These are phyloP conservation scores for Pseudogymnoascus sp. DNA, from an alignment of 2,329 filamentous ascomycete genomes.

Conservation along the genomic window DNA sequence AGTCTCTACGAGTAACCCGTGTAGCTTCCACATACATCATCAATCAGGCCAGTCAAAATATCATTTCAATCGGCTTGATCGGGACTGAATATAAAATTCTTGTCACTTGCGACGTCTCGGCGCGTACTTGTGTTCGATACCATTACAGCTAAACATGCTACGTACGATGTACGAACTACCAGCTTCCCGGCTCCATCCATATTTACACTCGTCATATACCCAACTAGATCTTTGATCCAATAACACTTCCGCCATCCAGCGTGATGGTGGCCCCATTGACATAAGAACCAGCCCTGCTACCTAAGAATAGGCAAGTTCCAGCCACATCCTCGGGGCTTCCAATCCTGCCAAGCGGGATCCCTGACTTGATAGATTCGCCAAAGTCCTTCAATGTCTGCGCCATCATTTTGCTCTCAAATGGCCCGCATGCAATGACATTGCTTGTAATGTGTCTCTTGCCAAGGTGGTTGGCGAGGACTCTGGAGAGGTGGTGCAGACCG, in stretches of 20 bases:
- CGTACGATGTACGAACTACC: not conserved
- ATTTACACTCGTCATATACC: not conserved
- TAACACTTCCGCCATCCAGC: slow-evolving; percentile 48
- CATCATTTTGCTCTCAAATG: slow-evolving; percentile 67
- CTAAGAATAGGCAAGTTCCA: slow-evolving; percentile 61
- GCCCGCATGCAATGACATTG: slow-evolving; percentile 64
- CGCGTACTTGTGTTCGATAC: not conserved
- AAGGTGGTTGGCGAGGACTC: slow-evolving; percentile 54
- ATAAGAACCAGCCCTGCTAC: slow-evolving; percentile 56
- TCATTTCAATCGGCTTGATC: not conserved
- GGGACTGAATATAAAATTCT: not conserved
- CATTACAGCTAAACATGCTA: not conserved
- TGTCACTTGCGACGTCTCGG: not conserved
- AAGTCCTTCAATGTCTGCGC: slow-evolving; percentile 55
- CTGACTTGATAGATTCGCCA: slow-evolving; percentile 44
- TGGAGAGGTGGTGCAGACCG: slow-evolving; percentile 53
- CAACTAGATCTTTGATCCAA: slow-evolving; percentile 38
- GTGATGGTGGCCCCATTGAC: slow-evolving; percentile 57
- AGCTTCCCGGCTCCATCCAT: not conserved
- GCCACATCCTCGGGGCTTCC: slow-evolving; percentile 61
- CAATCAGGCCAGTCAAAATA: not conserved
- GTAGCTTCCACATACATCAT: not conserved
- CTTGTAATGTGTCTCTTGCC: slow-evolving; percentile 51
- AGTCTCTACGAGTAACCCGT: not conserved
- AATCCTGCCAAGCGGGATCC: slow-evolving; percentile 59